A percentile compares a stretch with the other conserved stretches of the same genome.
Evolutionary conservation across 805 yeast species (phyloP).

Genomic region (Clavispora fructus): DNA sequence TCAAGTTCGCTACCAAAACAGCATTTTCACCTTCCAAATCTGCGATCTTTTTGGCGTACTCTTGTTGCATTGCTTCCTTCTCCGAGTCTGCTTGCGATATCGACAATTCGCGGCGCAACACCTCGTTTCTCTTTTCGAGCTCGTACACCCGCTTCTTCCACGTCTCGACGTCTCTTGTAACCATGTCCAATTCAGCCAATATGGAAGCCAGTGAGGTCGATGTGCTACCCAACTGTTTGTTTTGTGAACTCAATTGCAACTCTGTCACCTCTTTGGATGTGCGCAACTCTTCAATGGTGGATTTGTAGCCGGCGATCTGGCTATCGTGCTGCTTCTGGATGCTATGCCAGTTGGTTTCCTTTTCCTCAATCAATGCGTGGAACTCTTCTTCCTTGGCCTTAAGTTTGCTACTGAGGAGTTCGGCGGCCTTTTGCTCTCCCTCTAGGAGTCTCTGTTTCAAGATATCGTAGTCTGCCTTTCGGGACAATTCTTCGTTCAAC

Average conservation of each 20-base stretch:
- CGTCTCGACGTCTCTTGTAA: constrained; percentile 70
- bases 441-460: constrained; percentile 57
- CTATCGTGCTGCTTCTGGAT: constrained; percentile 49
- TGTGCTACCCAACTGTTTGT: constrained; percentile 35
- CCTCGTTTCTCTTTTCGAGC: constrained; percentile 74
- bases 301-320: constrained; percentile 48
- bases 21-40: constrained; percentile 70
- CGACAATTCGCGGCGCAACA: constrained; percentile 61
- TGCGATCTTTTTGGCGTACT: constrained; percentile 40
- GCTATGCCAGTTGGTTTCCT: constrained; percentile 61
- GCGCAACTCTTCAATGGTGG: constrained; percentile 58
- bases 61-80: constrained; percentile 34
- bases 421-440: constrained; percentile 57
- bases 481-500: constrained; percentile 55
- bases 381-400: constrained; percentile 72
- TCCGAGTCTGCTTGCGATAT: constrained; percentile 45
- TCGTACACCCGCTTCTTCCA: constrained; percentile 63
- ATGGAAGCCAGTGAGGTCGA: constrained; percentile 27
- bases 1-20: constrained; percentile 51
- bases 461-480: constrained; percentile 73
- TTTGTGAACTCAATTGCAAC: constrained; percentile 48
- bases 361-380: constrained; percentile 64
- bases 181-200: constrained; percentile 54
- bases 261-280: constrained; percentile 61
- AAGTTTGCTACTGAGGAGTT: constrained; percentile 47